phyloP scores from a whole-genome alignment of 2,329 filamentous ascomycete genomes.

The Pezicula radicicola region DNA sequence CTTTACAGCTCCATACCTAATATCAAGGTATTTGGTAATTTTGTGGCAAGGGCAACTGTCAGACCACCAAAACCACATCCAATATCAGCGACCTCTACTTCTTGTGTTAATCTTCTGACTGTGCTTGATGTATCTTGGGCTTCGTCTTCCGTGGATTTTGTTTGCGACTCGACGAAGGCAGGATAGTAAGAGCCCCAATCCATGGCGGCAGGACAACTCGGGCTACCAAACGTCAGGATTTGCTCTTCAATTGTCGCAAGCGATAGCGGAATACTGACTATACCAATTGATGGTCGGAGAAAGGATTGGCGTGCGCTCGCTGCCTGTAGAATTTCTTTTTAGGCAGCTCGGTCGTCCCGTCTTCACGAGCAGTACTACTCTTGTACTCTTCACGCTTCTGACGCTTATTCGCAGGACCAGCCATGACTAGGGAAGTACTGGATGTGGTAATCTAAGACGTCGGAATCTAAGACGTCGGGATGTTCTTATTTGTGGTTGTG shows the following conservation, averaged over 20 bases:
- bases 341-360: conserved; percentile 55
- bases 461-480: neutral
- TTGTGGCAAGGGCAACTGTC: conserved; percentile 78
- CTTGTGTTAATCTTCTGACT: conserved; percentile 49
- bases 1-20: conserved; percentile 55
- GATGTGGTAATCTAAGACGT: neutral
- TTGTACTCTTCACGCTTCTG: conserved; percentile 67
- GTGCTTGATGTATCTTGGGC: conserved; percentile 9
- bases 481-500: neutral
- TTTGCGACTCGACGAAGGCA: conserved; percentile 53
- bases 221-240: conserved; percentile 49
- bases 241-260: conserved; percentile 1
- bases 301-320: conserved; percentile 94
- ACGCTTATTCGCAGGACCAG: conserved; percentile 49
- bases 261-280: conserved; percentile 61
- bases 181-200: conserved; percentile 88
- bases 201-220: conserved; percentile 76
- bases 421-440: conserved; percentile 29
- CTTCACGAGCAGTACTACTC: conserved; percentile 47
- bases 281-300: conserved; percentile 85
- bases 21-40: conserved; percentile 77
- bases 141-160: conserved; percentile 18
- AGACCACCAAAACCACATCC: conserved; percentile 95
- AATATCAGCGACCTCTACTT: conserved; percentile 92
- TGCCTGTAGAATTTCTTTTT: conserved; percentile 97